Evolutionary conservation across 2,329 filamentous ascomycete species (phyloP), one percentile per base, ranked within the genome.

Genomic region (Monilinia vaccinii-corymbosi): DNA sequence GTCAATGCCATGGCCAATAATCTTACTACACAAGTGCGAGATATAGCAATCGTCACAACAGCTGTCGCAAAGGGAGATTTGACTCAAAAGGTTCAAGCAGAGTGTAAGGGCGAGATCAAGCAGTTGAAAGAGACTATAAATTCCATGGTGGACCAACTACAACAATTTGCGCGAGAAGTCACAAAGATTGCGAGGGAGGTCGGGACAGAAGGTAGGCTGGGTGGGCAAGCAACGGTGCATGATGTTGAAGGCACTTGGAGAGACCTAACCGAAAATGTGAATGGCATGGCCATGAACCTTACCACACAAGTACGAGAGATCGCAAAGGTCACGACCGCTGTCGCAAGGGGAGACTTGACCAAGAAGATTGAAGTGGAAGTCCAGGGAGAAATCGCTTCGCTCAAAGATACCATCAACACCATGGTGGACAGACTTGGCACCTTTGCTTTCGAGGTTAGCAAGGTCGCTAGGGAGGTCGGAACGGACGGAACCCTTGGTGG

Each of bases 121-220:
- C 91, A 89, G 77, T 87, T 99, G 71, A 99, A 99, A 76, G 92
- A 91, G 62, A 97, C 94, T 50, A 99, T 97, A 79, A 99, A 99
- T 76, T 94, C 89, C 73, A 99, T 99, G 93, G 93, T 99, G 66
- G 94, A 97, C 73, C 94, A 97, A 74, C 79, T 99, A 61, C 91
- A 96, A 71, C 92, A 97, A 71, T 97, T 97, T 72, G 94, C 94
- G 11, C 89, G 91, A 71, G 93, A 97, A 77, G 94, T 99, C 68
- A 97, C 93, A 42, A 95, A 94, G 75, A 89, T 99, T 70, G 93
- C 93, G 42, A 88, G 91, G 73, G 93, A 97, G 75, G 94, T 97
- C 79, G 93, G 93, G 62, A 97, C 94, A 1, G 93, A 99, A 74
- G 93, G 93, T 69, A 86, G 91, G 64, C 82, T 99, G 18, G 93